Base-by-base conservation (phyloP, 2,329 filamentous ascomycete genomes). In the Biscogniauxia sp. region DNA sequence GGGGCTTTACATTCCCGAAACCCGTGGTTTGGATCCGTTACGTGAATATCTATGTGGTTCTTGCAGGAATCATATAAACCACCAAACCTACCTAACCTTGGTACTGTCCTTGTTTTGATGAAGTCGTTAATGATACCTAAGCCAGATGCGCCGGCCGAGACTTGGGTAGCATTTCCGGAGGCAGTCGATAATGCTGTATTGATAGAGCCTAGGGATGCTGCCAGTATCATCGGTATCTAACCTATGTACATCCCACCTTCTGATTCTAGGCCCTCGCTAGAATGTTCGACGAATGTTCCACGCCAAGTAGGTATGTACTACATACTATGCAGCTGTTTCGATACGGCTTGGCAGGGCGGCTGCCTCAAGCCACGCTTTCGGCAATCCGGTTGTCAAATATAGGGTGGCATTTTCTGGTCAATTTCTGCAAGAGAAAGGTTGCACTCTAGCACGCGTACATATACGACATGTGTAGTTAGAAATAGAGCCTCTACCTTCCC, bases 401-500 rank as follows among this genome's bases (percentile, higher is more conserved):
- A 7, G 37, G 13, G 13, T 41, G 15, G 26, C 26, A 28, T 9
- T 41, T 17, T 15, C 5, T 41, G 3, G 37, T 41, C 37, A 41
- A 41, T 5, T 6, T 15, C 15, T 13, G 37, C 37, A 13, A 4
- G 15, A 11, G 37, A 3, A 41, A 41, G 15, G 37, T 41, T 11
- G 37, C 37, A 41, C 3, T 41, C 15, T 11, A 9, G 26, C 26
- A 28, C 26, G 26, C 26, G 9, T 41, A 41, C 37, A 17, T 41
- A 41, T 41, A 41, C 37, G 37, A 41, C 15, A 41, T 41, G 20
- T 11, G 19, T 20, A 26, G 53, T 41, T 25, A n/a, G 25, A 8
- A 49, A 50, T 20, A 20, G 45, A 54, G 54, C n/a, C 32, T 55
- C 53, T 45, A 59, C 57, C 58, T 60, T 58, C 61, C 51, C 28